Conservation (phyloP, 2,329 filamentous ascomycete species). For the Hortaea sp. region DNA sequence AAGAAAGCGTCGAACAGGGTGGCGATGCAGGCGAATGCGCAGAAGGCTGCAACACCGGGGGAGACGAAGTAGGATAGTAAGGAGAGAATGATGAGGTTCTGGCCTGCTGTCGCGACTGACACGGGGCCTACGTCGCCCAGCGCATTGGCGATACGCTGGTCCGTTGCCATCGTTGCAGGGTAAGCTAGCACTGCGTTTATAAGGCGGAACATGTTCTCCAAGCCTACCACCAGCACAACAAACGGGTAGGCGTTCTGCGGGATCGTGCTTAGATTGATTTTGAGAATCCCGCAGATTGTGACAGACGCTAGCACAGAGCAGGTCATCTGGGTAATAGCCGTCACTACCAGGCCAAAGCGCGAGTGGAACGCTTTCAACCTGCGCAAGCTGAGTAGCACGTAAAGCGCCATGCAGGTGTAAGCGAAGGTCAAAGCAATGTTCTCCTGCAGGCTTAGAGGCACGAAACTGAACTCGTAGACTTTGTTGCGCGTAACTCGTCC, state of each 20-base stretch:
- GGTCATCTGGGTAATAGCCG: conserved; percentile 55
- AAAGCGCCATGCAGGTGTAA: conserved; percentile 53
- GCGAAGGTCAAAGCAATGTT: conserved; percentile 53
- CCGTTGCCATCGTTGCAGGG: conserved; percentile 57
- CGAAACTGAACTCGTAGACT: conserved; percentile 70
- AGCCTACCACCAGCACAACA: conserved; percentile 64
- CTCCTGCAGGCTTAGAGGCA: conserved; percentile 59
- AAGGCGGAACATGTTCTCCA: conserved; percentile 64
- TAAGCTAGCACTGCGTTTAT: conserved; percentile 70
- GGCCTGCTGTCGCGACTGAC: conserved; percentile 55
- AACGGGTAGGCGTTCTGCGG: conserved; percentile 66
- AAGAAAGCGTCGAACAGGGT: conserved; percentile 70
- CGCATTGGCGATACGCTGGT: conserved; percentile 60
- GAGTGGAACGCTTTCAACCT: conserved; percentile 68
- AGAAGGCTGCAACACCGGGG: conserved; percentile 63
- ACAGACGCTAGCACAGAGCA: conserved; percentile 71
- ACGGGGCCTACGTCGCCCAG: conserved; percentile 64
- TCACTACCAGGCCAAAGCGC: conserved; percentile 59
- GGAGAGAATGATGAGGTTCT: conserved; percentile 59
- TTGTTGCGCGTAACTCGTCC: conserved; percentile 46
- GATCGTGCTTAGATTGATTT: conserved; percentile 64
- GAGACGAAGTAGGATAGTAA: conserved; percentile 57
- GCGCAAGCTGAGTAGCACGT: conserved; percentile 57
- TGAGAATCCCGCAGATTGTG: conserved; percentile 65
- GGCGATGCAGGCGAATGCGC: conserved; percentile 64